Conservation (phyloP, 306 rosid genomes). For the Trifolium repens region DNA sequence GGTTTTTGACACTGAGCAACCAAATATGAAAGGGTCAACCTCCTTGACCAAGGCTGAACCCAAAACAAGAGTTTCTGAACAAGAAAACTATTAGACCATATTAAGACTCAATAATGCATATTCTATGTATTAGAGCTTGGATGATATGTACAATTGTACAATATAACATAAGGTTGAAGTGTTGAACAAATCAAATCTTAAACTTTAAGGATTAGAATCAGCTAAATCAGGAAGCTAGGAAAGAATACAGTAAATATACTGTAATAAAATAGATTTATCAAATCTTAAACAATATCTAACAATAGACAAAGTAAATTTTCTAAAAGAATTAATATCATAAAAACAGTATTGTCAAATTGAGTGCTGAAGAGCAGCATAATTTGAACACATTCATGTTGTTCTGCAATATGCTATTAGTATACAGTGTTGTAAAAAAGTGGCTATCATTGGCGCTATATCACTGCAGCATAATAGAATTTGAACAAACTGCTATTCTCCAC, state of each 20-base stretch:
- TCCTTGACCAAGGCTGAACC: not conserved
- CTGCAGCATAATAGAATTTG: too few species aligned
- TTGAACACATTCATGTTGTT: too few species aligned
- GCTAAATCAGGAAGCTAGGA: not conserved
- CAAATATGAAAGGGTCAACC: not conserved
- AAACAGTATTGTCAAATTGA: not conserved
- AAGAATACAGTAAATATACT: not conserved
- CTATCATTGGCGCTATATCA: too few species aligned
- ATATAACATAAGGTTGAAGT: not conserved
- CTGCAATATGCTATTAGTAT: too few species aligned
- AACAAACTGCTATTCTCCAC: too few species aligned
- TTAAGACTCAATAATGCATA: not conserved
- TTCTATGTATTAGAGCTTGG: not conserved
- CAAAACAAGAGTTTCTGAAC: not conserved
- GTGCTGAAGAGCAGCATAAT: too few species aligned
- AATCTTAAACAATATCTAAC: slow-evolving; percentile 4
- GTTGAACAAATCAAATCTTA: not conserved
- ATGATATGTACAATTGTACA: not conserved
- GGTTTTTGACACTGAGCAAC: not conserved
- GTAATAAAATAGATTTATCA: not conserved
- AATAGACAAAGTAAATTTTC: not conserved
- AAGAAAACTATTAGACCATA: not conserved
- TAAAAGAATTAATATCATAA: not conserved
- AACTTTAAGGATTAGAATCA: slow-evolving; percentile 11
- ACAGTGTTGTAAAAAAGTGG: too few species aligned